Base-by-base conservation (phyloP, 2,329 filamentous ascomycete genomes). In the Cordyceps fumosorosea region DNA sequence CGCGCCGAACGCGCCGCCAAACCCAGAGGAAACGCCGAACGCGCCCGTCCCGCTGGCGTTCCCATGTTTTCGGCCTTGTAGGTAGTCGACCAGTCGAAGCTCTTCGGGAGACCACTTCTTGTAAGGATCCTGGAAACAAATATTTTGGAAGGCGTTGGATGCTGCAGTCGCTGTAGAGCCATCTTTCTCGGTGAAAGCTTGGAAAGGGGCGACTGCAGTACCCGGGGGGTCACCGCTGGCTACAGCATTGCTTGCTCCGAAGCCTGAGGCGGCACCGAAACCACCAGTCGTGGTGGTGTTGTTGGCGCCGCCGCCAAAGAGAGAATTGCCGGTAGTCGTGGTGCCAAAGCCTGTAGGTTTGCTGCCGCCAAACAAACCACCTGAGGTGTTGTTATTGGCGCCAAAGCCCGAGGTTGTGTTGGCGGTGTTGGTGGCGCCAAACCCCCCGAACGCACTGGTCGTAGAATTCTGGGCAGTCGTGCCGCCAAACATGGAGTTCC, bases 21-120 rank as follows among this genome's bases (percentile, higher is more conserved):
- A 80, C 54, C 74, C 74, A 22, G 80, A 81, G 67, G 73, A 74
- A 29, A 87, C 81, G 20, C 92, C 93, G 74, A 97, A 97, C 8
- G 89, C 90, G 63, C 92, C 92, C 66, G 92, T 89, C 34, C 91
- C 91, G 65, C 89, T 91, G 48, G 84, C 83, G 74, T 93, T 96
- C 40, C 93, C 95, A 72, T 85, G 91, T 60, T 89, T 88, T 63
- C 93, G 87, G 56, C 93, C 93, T 74, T 93, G 89, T 63, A 88
- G 84, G 73, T 99, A 99, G 75, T 99, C 95, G 52, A 86, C 91
- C 64, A 96, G 76, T 70, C 90, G 83, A 60, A 95, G 77, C 74
- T 95, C 89, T 69, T 90, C 95, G n/a, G 90, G 85, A 11, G 93
- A 97, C 80, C 89, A 98, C 73, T 95, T 96, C 74, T 87, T 88